Percentiles rank a stretch among this genome's conserved stretches.
Conservation (phyloP, 2,329 filamentous ascomycete genomes). For the Dactylellina haptotyla region DNA sequence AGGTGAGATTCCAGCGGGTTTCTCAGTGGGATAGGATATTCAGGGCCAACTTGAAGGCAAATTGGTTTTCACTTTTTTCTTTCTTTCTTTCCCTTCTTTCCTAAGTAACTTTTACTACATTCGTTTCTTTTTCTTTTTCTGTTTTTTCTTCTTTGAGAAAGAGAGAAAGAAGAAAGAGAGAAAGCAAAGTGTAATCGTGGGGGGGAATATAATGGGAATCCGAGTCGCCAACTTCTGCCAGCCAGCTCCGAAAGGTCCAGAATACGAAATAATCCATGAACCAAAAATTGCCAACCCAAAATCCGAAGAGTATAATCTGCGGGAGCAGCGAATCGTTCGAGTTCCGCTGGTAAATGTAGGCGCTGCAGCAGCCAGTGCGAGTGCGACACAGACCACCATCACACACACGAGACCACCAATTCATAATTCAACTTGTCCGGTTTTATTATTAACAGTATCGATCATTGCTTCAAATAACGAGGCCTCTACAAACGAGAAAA, state of each 20-base stretch:
- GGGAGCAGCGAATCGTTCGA: constrained; percentile 26
- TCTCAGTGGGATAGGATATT: constrained; percentile 38
- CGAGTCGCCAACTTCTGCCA: constrained; percentile 26
- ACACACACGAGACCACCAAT: constrained; percentile 17
- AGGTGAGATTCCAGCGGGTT: constrained; percentile 33
- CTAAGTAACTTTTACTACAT: constrained; percentile 13
- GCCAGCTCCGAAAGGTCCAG: constrained; percentile 28
- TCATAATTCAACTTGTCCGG: background rate
- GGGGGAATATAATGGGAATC: constrained; percentile 47
- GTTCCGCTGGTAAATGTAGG: constrained; percentile 39
- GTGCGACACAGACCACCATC: constrained; percentile 35
- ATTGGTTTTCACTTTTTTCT: constrained; percentile 12
- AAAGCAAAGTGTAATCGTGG: no score
- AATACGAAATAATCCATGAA: constrained; percentile 1
- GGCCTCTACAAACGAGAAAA: no score
- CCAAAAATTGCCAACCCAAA: no score
- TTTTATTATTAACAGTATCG: background rate
- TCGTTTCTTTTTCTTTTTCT: constrained; percentile 14
- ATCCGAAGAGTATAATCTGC: no score
- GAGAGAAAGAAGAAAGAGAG: no score
- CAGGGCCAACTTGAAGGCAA: constrained; percentile 38
- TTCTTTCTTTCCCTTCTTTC: constrained; percentile 16
- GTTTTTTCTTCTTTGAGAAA: constrained; percentile 17
- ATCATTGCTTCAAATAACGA: background rate
- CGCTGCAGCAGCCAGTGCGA: constrained; percentile 50